Base-by-base conservation (phyloP, 306 rosid species). In the Ceratonia siliqua region DNA sequence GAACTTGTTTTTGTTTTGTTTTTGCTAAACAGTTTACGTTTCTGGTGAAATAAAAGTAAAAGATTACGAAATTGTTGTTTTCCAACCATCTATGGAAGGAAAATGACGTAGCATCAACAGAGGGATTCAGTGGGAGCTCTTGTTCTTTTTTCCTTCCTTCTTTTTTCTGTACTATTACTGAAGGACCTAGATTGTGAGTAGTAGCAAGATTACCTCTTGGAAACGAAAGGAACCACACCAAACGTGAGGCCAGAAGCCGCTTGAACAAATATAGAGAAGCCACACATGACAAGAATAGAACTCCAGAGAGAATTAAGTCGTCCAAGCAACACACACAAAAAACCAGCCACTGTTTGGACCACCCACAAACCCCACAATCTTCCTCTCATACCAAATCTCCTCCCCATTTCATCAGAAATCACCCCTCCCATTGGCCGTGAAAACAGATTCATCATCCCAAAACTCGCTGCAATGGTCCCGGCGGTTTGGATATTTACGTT, bases 151-250 rank as follows among this genome's bases (percentile, higher is more conserved):
- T 7, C 6, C 1, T 36, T 7, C 10, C 8, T 36, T 36, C 8
- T 5, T 5, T 8, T 1, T 5, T 36, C 8, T 36, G 32, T 28
- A 28, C 42, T 36, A 8, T 14, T 3, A 13, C 50, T 0, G 50
- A 35, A 21, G 0, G 1, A 10, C 28, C 27, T 28, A 28, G 30
- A 68, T 3, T 49, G 39, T 27, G 30, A 33, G 52, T 6, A 11
- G 35, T n/a, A 17, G 30, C 14, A 32, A 62, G 13, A 45, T 46
- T 7, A 87, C 93, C 93, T 84, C 27, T 58, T 63, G 43, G 93
- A 88, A 24, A 88, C 86, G 43, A 88, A 86, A 7, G 90, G 90
- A 41, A 88, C 90, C 6, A 84, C 87, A 0, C 89, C 93, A 61
- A 86, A 88, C 15, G 73, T 82, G 73, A 88, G 87, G 39, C 89